A percentile compares a stretch with the other conserved stretches of the same genome.
Evolutionary conservation across 2,329 filamentous ascomycete species (phyloP).

Genomic region (Plenodomus tracheiphilus): DNA sequence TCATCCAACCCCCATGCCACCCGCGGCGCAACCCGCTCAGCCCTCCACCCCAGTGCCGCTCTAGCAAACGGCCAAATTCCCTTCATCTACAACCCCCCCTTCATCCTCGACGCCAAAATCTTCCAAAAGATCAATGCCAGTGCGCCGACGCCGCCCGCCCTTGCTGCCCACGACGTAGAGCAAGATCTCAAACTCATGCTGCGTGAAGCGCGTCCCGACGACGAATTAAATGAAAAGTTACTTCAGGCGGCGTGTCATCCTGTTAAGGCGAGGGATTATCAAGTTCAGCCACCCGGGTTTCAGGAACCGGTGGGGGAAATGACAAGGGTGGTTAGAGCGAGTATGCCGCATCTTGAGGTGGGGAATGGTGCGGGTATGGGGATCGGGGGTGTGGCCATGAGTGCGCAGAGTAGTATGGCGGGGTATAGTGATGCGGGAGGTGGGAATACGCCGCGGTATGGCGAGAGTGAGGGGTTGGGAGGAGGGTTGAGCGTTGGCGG

Average conservation of each 20-base stretch:
- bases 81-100: slow-evolving; percentile 48
- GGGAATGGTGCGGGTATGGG: too few relatives aligned
- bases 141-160: slow-evolving; percentile 51
- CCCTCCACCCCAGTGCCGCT: slow-evolving; percentile 57
- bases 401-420: slow-evolving; percentile 43
- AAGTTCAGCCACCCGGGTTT: slow-evolving; percentile 40
- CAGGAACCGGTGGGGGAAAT: slow-evolving; percentile 38
- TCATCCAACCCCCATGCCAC: slow-evolving; percentile 61
- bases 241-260: slow-evolving; percentile 41
- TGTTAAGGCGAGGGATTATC: slow-evolving; percentile 38
- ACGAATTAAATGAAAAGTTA: slow-evolving; percentile 45
- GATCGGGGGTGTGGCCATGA: slow-evolving; percentile 45
- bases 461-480: slow-evolving; percentile 20
- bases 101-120: slow-evolving; percentile 50
- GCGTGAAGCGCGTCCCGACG: slow-evolving; percentile 41
- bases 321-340: slow-evolving; percentile 31
- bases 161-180: slow-evolving; percentile 50
- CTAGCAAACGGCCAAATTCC: slow-evolving; percentile 47
- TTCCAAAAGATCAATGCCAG: slow-evolving; percentile 53
- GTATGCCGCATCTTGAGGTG: slow-evolving; percentile 40
- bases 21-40: slow-evolving; percentile 56
- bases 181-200: slow-evolving; percentile 55
- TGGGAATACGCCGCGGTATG: slow-evolving; percentile 41
- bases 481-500: slow-evolving; percentile 3
- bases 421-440: slow-evolving; percentile 42